Percentiles rank a stretch among this genome's conserved stretches.
phyloP scores from a whole-genome alignment of 1,284 basidiomycete genomes.

The Pholiota adiposa region DNA sequence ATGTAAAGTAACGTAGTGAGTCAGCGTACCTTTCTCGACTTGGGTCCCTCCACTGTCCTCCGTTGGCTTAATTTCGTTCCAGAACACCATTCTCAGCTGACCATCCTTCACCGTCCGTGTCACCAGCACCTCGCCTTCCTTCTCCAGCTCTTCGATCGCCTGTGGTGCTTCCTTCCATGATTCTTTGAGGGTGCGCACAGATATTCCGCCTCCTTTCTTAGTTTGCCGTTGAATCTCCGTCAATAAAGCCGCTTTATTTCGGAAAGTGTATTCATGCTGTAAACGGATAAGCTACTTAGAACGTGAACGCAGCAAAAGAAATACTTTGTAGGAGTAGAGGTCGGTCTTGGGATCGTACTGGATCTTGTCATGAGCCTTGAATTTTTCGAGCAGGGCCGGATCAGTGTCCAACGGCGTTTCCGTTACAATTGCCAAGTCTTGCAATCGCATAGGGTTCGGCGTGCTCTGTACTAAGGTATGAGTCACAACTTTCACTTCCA shows the following conservation, averaged over 20 bases:
- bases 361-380: slow-evolving; percentile 81
- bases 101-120: slow-evolving; percentile 85
- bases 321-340: slow-evolving; percentile 83
- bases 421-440: slow-evolving; percentile 83
- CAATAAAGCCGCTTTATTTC: slow-evolving; percentile 80
- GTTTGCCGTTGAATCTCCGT: slow-evolving; percentile 83
- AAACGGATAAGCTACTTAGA: background rate
- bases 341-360: slow-evolving; percentile 82
- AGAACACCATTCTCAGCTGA: slow-evolving; percentile 86
- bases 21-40: slow-evolving; percentile 78
- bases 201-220: slow-evolving; percentile 79
- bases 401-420: slow-evolving; percentile 79
- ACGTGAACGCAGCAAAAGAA: slow-evolving; percentile 17
- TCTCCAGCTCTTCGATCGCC: slow-evolving; percentile 84
- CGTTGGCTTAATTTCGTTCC: slow-evolving; percentile 84
- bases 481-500: background rate
- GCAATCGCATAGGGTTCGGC: slow-evolving; percentile 80
- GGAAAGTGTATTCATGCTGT: slow-evolving; percentile 87
- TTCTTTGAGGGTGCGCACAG: slow-evolving; percentile 85
- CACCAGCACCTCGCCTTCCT: slow-evolving; percentile 86
- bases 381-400: slow-evolving; percentile 72
- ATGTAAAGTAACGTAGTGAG: too few species aligned
- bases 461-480: slow-evolving; percentile 49
- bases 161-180: slow-evolving; percentile 86
- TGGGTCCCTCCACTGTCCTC: slow-evolving; percentile 68